Percentiles rank a stretch among this genome's conserved stretches.
Evolutionary conservation across 352 stramenopile species (phyloP).

Genomic region (Globisporangium sylvaticum): DNA sequence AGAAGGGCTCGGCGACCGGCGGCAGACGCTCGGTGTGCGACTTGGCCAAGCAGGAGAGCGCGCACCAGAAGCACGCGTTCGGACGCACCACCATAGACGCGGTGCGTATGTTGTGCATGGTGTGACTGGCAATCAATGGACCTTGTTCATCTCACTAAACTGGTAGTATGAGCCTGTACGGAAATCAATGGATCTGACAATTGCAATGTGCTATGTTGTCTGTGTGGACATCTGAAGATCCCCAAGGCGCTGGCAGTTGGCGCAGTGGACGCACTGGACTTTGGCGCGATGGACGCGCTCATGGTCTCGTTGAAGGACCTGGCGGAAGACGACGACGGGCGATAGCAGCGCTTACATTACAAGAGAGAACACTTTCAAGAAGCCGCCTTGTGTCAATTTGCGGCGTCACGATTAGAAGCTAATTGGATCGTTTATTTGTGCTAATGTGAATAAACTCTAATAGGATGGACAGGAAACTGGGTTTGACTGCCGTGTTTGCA

Average conservation of each 20-base stretch:
- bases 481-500: not conserved
- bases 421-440: no score
- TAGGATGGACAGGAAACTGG: not conserved
- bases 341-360: slow-evolving; percentile 40
- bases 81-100: slow-evolving; percentile 35
- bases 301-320: slow-evolving; percentile 35
- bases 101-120: slow-evolving; percentile 20
- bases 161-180: not conserved
- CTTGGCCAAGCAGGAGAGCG: slow-evolving; percentile 32
- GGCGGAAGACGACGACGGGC: slow-evolving; percentile 63
- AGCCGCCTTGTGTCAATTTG: no score
- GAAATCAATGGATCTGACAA: not conserved
- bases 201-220: not conserved
- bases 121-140: not conserved
- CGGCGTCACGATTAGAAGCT: no score
- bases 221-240: slow-evolving; percentile 25
- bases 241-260: slow-evolving; percentile 35
- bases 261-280: slow-evolving; percentile 27
- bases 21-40: slow-evolving; percentile 4
- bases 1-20: slow-evolving; percentile 12
- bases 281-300: slow-evolving; percentile 41
- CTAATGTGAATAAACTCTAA: not conserved
- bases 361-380: not conserved
- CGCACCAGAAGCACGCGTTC: slow-evolving; percentile 48
- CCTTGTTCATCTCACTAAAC: not conserved